Base-by-base conservation (phyloP, 306 rosid species). In the Casuarina cunninghamiana region DNA sequence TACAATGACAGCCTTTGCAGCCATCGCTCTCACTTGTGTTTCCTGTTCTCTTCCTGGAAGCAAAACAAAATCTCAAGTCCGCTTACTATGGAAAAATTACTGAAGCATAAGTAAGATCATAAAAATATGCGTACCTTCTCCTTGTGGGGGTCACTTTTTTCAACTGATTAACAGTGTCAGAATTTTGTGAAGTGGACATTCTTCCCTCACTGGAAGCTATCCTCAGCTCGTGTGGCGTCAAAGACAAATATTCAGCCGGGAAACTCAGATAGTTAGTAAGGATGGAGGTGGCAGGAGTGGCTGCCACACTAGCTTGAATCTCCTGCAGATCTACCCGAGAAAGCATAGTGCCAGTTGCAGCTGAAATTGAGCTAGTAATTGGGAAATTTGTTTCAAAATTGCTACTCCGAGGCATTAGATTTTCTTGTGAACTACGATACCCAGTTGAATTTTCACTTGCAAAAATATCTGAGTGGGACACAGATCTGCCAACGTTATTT, bases 1-100 rank as follows among this genome's bases (percentile, higher is more conserved):
- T 83, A 66, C 86, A 86, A 62, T 74, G 54, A 71, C 89, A 86
- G 32, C n/a, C 57, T 73, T 70, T 77, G 73, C 75, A 62, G 60
- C 39, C 48, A 11, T 58, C 38, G 44, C 35, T 61, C 63, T 41
- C 80, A 17, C 43, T 57, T 17, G 16, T 76, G 6, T 16, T 48
- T 73, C 71, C 19, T 49, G 58, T 21, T 42, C 12, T 73, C 50
- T 44, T 62, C 82, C 84, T 85, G 62, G 55, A 78, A 41, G 58
- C 35, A 76, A 35, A 19, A 21, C 55, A 55, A 69, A 69, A 72
- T 50, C 19, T 6, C 42, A 49, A 37, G 16, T 53, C 17, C 8
- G 53, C 39, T 15, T 66, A 73, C 46, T 57, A 53, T 39, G 17
- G 15, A 54, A 62, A 53, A 45, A 4, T 21, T 55, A 70, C 35